Evolutionary conservation across 2,329 filamentous ascomycete genomes (phyloP).

Genomic region (Aspergillaceae sp.): DNA sequence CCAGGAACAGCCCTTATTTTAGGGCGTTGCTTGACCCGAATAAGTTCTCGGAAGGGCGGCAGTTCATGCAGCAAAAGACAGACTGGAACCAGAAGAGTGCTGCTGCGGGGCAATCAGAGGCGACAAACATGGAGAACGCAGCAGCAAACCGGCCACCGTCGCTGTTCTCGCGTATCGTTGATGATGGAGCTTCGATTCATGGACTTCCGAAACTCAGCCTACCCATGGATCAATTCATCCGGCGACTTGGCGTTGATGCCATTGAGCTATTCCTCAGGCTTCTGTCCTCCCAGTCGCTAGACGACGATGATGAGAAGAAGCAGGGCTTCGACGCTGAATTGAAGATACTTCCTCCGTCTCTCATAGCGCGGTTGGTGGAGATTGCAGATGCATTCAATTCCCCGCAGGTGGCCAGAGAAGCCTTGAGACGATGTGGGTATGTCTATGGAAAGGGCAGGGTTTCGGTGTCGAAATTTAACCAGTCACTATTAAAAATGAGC

Average conservation of each 20-base stretch:
- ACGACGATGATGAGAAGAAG: slow-evolving; percentile 10
- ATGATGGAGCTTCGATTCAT: not conserved
- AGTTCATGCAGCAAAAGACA: slow-evolving; percentile 22
- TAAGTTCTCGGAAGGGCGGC: slow-evolving; percentile 35
- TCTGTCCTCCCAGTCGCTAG: slow-evolving; percentile 19
- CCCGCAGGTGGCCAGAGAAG: slow-evolving; percentile 13
- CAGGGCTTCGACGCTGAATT: slow-evolving; percentile 17
- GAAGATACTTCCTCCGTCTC: slow-evolving; percentile 19
- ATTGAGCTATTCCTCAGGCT: slow-evolving; percentile 27
- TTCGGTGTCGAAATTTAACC: slow-evolving; percentile 16
- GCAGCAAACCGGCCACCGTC: not conserved
- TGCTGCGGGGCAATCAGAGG: not conserved
- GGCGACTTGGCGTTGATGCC: slow-evolving; percentile 21
- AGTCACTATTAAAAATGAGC: slow-evolving; percentile 21
- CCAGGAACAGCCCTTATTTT: slow-evolving; percentile 32
- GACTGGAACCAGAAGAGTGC: slow-evolving; percentile 1
- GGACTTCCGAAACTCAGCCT: slow-evolving; percentile 21
- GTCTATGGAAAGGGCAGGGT: slow-evolving; percentile 22
- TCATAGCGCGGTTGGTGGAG: slow-evolving; percentile 24
- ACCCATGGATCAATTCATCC: slow-evolving; percentile 17
- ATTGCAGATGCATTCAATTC: slow-evolving; percentile 30
- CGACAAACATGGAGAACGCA: not conserved
- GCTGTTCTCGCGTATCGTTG: not conserved
- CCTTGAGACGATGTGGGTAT: slow-evolving; percentile 19
- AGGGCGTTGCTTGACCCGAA: slow-evolving; percentile 31